Conservation (phyloP, 805 yeast species). For the Candida verbasci region DNA sequence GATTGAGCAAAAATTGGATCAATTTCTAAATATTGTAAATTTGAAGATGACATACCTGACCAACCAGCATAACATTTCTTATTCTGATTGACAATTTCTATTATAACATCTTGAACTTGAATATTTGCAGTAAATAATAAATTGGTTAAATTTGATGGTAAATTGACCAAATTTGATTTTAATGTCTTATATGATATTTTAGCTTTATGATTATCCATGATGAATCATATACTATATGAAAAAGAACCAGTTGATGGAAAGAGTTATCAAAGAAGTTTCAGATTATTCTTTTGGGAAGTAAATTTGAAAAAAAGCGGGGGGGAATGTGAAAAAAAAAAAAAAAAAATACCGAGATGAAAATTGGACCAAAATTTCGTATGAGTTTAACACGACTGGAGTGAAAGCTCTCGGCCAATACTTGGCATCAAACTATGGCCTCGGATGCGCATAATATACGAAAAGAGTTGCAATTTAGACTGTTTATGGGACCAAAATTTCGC, state of each 20-base stretch:
- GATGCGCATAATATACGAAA: too few relatives aligned
- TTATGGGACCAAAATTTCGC: too few relatives aligned
- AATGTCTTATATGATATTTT: slow-evolving; percentile 25
- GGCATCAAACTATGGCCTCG: too few relatives aligned
- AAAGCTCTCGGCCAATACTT: too few relatives aligned
- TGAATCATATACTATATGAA: too few relatives aligned
- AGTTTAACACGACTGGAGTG: too few relatives aligned
- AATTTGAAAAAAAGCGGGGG: neutral
- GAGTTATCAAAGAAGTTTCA: too few relatives aligned
- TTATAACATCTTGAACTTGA: slow-evolving; percentile 53
- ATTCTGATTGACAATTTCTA: slow-evolving; percentile 34
- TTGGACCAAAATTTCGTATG: too few relatives aligned
- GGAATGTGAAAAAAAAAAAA: neutral
- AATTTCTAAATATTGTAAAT: slow-evolving; percentile 44
- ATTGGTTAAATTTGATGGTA: slow-evolving; percentile 47
- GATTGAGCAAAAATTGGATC: slow-evolving; percentile 64
- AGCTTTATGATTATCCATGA: slow-evolving; percentile 35
- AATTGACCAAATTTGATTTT: slow-evolving; percentile 49
- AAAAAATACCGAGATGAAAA: neutral
- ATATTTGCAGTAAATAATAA: slow-evolving; percentile 49
- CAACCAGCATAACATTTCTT: slow-evolving; percentile 51
- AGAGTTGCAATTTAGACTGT: too few relatives aligned
- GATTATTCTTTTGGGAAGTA: neutral
- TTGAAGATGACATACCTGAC: slow-evolving; percentile 51
- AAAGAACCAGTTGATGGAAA: too few relatives aligned